Percentiles rank a stretch among this genome's conserved stretches.
These are phyloP conservation scores for Auricularia cornea DNA, from an alignment of 768 basidiomycete genomes.

Conservation along the genomic window DNA sequence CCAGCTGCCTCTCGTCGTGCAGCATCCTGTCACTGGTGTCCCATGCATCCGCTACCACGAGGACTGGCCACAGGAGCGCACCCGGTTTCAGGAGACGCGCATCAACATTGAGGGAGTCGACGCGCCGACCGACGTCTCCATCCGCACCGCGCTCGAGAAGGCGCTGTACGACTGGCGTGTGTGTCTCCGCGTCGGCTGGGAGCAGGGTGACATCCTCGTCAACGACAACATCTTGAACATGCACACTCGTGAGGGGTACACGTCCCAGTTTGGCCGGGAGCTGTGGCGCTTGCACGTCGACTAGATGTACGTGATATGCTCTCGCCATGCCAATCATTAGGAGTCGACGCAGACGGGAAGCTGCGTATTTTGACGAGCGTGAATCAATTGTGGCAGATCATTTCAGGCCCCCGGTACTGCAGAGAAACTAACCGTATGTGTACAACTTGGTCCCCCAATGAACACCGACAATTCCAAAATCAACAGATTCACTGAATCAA, in stretches of 20 bases:
- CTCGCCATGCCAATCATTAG: too few species aligned
- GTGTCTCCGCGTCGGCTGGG: not conserved
- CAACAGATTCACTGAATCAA: too few species aligned
- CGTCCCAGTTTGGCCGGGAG: not conserved
- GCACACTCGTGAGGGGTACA: not conserved
- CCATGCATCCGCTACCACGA: not conserved
- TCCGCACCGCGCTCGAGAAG: not conserved
- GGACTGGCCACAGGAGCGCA: not conserved
- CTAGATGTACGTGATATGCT: too few species aligned
- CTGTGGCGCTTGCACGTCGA: not conserved
- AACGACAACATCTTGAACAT: not conserved
- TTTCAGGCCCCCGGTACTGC: too few species aligned
- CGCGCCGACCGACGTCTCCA: not conserved
- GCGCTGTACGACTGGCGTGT: not conserved
- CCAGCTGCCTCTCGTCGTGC: not conserved
- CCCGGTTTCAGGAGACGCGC: not conserved
- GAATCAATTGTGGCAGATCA: too few species aligned
- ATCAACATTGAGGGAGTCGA: not conserved
- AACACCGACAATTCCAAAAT: too few species aligned
- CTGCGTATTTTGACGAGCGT: too few species aligned
- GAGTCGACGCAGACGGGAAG: too few species aligned
- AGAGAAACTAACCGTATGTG: too few species aligned
- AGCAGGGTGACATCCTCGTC: not conserved
- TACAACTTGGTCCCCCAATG: too few species aligned
- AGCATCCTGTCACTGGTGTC: not conserved